Evolutionary conservation across 1,284 basidiomycete species (phyloP), one percentile per base, ranked within the genome.

Genomic region (Hypsizygus ulmarius): DNA sequence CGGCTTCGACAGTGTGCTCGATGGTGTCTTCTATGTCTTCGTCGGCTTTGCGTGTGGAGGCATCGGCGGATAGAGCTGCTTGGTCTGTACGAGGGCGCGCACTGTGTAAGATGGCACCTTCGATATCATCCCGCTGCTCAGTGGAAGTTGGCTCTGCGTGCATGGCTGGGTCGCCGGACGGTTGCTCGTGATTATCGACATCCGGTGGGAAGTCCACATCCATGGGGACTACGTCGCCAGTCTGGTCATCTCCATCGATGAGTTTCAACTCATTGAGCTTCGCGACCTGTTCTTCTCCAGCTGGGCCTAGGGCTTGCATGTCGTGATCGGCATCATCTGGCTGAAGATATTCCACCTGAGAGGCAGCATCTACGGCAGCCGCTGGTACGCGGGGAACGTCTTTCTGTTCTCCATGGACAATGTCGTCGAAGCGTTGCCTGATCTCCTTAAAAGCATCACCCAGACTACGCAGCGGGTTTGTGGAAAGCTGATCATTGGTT

Each of bases 231-330:
- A 65, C 32, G 59, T 64, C 60, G 9, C 65, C 62, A 15, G 56
- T 50, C 50, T 79, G 59, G 32, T 65, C 61, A 14, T 75, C 73
- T 14, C 85, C 82, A 52, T 92, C 90, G 15, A 82, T 65, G 53
- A 96, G 74, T 38, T 81, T 85, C 25, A 97, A 79, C 41, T 94
- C 85, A 53, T 85, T 81, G 41, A 97, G 74, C 60, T 87, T 91
- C 29, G 90, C 85, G 29, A 83, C 81, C 62, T 94, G 84, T 56
- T 95, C 91, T 39, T 90, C 84, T 9, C 80, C 81, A 0, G 94
- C 89, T 1, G 90, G 84, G 4, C 94, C 96, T 9, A 98, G 78
- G 0, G 94, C 93, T 65, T 98, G 93, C 78, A 90, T 87, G 43
- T 90, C 83, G 39, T 87, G 75, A 48, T 84, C 83, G 10, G 72